Evolutionary conservation across 495 filamentous ascomycete species (phyloP), one percentile per base, ranked within the genome.

Genomic region (Penicilliopsis zonata): DNA sequence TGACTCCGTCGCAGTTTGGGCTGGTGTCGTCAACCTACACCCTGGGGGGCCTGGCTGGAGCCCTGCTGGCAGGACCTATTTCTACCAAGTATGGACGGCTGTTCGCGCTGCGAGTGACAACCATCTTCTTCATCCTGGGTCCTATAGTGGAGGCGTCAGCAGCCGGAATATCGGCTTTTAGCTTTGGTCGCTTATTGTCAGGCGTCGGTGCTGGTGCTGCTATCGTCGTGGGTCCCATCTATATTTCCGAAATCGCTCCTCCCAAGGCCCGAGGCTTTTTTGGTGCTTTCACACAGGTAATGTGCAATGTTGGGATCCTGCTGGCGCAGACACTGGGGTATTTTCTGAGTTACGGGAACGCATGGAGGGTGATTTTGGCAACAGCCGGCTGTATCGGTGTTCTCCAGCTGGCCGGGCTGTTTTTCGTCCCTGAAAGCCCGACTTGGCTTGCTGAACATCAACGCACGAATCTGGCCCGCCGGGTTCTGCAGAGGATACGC

Each of bases 151-250:
- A 92, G 50, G 74, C 82, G 0, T 38, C 82, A 5, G 73, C 86
- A 0, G 53, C 65, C 2, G 74, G 67, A n/a, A 79, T 94, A 14
- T 44, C 63, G 1, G 35, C 81, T 12, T 63, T 98, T 39, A 63
- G 64, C 3, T 33, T 83, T 15, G 90, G 90, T 15, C 68, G 92
- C 18, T 64, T 92, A 13, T 52, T 96, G 9, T 78, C 80, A 3
- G 90, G 90, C 5, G 41, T 94, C 2, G 90, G 81, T 4, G 81
- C 86, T 5, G 90, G 92, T 5, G 80, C 85, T 4, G 71, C 83
- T 5, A 81, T 86, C 6, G 90, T 96, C 14, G 80, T 93, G n/a
- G 84, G 90, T 0, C 90, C 90, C n/a, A 74, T 96, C 18, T 96
- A 88, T 55, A 81, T 98, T 36, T 85, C 83, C 12, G 92, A 98